Evolutionary conservation across 306 rosid species (phyloP), one percentile per base, ranked within the genome.

Genomic region (Cucumis hystrix): DNA sequence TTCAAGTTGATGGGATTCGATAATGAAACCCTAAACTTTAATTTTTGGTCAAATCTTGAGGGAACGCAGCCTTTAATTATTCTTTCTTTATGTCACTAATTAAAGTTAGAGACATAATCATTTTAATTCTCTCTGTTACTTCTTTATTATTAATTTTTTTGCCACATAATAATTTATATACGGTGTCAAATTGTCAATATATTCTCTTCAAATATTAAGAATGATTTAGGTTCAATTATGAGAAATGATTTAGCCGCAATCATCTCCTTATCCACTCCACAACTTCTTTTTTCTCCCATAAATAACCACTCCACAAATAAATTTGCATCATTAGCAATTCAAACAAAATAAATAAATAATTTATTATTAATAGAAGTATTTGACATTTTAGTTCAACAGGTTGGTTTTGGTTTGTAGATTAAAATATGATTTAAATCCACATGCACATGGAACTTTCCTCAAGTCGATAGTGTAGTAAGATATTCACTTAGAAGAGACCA

Each of bases 41-140:
- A 13, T 51, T 51, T 28, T 51, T 51, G 55, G 55, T 51, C 55
- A 51, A 51, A 47, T 12, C 5, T 51, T 51, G 55, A 51, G 55
- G 2, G 6, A 51, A 51, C 18, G 55, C 55, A 28, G 30, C 30
- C 55, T 51, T 51, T 51, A 51, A 51, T 51, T 51, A 51, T 47
- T 17, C 64, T 21, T n/a, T 28, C 16, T 72, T 30, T 64, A 14
- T 82, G 52, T 60, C 66, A 40, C 33, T 69, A 54, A 63, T 55
- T 74, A 78, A 82, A 82, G 79, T 64, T 30, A 15, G 13, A 55
- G 76, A 78, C 85, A 45, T 40, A 70, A 71, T 77, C 73, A 81
- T 81, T 28, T 30, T 40, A 57, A 20, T 37, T 33, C 76, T 80
- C 76, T n/a, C 3, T 56, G 11, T 80, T 61, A 62, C 39, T 62